These are phyloP conservation scores for Lactifluus pinguis DNA, from an alignment of 768 basidiomycete genomes.

Conservation along the genomic window DNA sequence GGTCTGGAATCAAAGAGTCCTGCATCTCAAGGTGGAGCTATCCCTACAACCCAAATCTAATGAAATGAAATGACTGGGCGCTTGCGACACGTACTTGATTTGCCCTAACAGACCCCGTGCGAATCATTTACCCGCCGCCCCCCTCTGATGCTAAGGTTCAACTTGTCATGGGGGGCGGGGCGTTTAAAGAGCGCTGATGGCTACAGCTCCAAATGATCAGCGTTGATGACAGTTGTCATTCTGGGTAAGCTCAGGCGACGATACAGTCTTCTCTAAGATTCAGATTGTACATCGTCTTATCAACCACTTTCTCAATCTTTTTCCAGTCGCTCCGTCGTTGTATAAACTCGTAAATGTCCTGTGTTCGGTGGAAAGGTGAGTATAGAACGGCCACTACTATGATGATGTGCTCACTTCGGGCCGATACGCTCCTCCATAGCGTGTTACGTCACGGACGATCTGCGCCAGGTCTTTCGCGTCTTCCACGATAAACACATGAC, in stretches of 20 bases:
- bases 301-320: conserved; percentile 94
- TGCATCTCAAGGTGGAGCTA: background rate
- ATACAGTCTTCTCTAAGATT: conserved; percentile 91
- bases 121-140: background rate
- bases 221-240: background rate
- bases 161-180: background rate
- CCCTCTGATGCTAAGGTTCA: conserved; percentile 2
- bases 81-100: conserved; percentile 10
- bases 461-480: conserved; percentile 95
- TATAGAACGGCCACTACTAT: background rate
- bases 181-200: background rate
- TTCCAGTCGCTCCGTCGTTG: conserved; percentile 96
- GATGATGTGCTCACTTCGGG: conserved; percentile 61
- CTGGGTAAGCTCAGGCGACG: conserved; percentile 25
- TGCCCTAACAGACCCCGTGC: background rate
- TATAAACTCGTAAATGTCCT: conserved; percentile 95
- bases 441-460: conserved; percentile 89
- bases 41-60: background rate
- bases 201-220: background rate
- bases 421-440: conserved; percentile 91
- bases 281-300: conserved; percentile 90
- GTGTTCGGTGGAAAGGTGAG: background rate
- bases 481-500: conserved; percentile 91
- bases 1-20: background rate
- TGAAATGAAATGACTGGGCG: background rate